Evolutionary conservation across 805 yeast genomes (phyloP).

Genomic region (Cyberlindnera mississippiensis): DNA sequence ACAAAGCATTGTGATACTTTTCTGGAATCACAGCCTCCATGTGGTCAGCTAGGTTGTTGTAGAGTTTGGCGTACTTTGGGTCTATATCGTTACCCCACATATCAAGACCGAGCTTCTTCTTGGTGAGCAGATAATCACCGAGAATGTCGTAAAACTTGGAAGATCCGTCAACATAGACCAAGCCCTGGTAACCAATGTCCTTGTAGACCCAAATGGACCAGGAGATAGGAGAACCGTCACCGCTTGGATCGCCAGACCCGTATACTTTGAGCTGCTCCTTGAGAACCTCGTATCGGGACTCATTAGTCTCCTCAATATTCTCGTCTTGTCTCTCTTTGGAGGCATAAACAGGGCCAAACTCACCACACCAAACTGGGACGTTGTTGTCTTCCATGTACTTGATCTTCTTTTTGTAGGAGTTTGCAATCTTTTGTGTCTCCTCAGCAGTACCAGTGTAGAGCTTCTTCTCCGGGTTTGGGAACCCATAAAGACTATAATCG

Average conservation of each 20-base stretch:
- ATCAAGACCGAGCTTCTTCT: slow-evolving; percentile 43
- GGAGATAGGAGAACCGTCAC: slow-evolving; percentile 41
- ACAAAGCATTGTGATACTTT: slow-evolving; percentile 36
- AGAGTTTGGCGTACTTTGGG: slow-evolving; percentile 36
- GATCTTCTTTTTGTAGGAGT: slow-evolving; percentile 41
- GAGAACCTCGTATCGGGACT: slow-evolving; percentile 39
- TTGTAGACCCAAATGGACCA: slow-evolving; percentile 56
- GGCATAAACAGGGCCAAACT: slow-evolving; percentile 49
- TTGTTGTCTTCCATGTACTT: slow-evolving; percentile 37
- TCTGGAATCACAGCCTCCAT: slow-evolving; percentile 39
- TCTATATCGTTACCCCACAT: slow-evolving; percentile 48
- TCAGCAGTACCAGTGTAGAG: slow-evolving; percentile 34
- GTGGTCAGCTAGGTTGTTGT: slow-evolving; percentile 35
- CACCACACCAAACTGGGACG: slow-evolving; percentile 54
- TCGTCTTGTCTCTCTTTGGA: slow-evolving; percentile 40
- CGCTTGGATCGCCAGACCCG: slow-evolving; percentile 44
- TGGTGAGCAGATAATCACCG: slow-evolving; percentile 40
- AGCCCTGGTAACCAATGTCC: slow-evolving; percentile 50
- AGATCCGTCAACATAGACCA: slow-evolving; percentile 43
- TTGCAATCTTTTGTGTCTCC: slow-evolving; percentile 34
- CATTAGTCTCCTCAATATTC: slow-evolving; percentile 36
- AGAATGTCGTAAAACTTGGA: slow-evolving; percentile 41
- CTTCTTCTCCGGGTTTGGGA: slow-evolving; percentile 35
- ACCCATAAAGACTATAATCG: slow-evolving; percentile 43
- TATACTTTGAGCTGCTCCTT: slow-evolving; percentile 45